These are phyloP conservation scores for Pythium coloratum DNA, from an alignment of 352 stramenopile genomes.

Conservation along the genomic window DNA sequence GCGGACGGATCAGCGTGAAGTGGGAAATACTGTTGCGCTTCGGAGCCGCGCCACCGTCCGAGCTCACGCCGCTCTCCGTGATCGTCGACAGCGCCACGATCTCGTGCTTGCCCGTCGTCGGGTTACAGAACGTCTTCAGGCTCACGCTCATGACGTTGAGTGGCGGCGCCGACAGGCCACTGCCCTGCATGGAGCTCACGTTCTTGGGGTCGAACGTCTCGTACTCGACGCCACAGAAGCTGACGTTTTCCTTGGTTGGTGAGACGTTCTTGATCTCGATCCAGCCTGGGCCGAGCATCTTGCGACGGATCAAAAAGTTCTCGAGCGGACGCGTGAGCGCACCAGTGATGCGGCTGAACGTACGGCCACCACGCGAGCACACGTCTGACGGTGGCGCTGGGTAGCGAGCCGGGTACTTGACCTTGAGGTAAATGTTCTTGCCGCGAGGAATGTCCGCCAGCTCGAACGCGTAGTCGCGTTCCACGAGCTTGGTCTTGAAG, in stretches of 20 bases:
- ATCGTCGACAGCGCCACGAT: constrained; percentile 88
- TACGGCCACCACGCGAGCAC: constrained; percentile 88
- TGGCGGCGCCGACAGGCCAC: constrained; percentile 77
- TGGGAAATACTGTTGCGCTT: constrained; percentile 55
- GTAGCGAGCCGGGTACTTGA: constrained; percentile 96
- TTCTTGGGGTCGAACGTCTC: constrained; percentile 91
- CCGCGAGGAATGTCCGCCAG: constrained; percentile 93
- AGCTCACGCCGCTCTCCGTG: constrained; percentile 71
- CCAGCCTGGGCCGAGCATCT: constrained; percentile 98
- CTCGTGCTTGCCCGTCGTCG: constrained; percentile 95
- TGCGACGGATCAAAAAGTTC: constrained; percentile 97
- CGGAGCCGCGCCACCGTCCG: constrained; percentile 44
- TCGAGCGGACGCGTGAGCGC: constrained; percentile 93
- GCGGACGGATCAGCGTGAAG: constrained; percentile 79
- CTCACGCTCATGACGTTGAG: constrained; percentile 96
- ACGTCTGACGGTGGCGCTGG: constrained; percentile 74
- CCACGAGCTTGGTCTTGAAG: constrained; percentile 95
- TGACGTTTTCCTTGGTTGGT: constrained; percentile 61
- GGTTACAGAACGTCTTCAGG: constrained; percentile 98
- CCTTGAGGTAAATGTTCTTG: constrained; percentile 96
- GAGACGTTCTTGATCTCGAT: constrained; percentile 93
- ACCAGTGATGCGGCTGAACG: constrained; percentile 96
- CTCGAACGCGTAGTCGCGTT: constrained; percentile 98
- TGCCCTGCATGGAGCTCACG: constrained; percentile 76
- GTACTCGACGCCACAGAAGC: constrained; percentile 95